A percentile compares a stretch with the other conserved stretches of the same genome.
Conservation (phyloP, 116 monocot genomes). For the Iris pallida region DNA sequence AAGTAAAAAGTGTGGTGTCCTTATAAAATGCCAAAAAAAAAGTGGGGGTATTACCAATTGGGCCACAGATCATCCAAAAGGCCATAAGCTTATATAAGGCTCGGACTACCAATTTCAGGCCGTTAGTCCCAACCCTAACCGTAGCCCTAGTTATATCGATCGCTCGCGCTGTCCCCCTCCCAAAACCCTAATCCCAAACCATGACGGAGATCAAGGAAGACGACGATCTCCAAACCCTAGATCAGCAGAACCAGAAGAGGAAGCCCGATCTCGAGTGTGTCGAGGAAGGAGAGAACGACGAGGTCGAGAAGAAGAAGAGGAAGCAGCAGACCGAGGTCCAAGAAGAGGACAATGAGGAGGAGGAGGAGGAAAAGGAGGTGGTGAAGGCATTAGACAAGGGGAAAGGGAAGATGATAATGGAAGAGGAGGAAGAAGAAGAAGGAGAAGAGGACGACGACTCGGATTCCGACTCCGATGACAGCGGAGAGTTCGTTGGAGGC, state of each 20-base stretch:
- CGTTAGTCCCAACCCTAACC: too few relatives aligned
- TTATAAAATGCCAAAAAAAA: too few relatives aligned
- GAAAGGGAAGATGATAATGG: conserved; percentile 63
- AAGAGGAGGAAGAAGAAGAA: conserved; percentile 38
- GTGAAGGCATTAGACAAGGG: conserved; percentile 47
- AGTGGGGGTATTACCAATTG: too few relatives aligned
- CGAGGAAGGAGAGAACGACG: background rate
- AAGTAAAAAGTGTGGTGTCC: too few relatives aligned
- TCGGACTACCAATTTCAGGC: too few relatives aligned
- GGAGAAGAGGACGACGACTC: conserved; percentile 19
- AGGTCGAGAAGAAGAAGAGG: background rate
- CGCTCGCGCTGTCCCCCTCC: background rate
- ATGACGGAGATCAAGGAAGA: conserved; percentile 15
- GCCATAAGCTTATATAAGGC: too few relatives aligned
- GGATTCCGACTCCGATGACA: conserved; percentile 19
- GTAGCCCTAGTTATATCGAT: too few relatives aligned
- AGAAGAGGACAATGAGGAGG: background rate
- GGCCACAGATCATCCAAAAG: too few relatives aligned
- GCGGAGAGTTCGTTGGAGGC: conserved; percentile 8
- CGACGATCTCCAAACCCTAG: conserved; percentile 7
- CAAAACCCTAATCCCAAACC: background rate
- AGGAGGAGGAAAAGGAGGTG: conserved; percentile 15
- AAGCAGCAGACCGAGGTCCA: background rate
- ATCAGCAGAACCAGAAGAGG: conserved; percentile 3
- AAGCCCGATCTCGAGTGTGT: conserved; percentile 17